Evolutionary conservation across 441 rosid genomes (phyloP).

Genomic region (Brassica balearica): DNA sequence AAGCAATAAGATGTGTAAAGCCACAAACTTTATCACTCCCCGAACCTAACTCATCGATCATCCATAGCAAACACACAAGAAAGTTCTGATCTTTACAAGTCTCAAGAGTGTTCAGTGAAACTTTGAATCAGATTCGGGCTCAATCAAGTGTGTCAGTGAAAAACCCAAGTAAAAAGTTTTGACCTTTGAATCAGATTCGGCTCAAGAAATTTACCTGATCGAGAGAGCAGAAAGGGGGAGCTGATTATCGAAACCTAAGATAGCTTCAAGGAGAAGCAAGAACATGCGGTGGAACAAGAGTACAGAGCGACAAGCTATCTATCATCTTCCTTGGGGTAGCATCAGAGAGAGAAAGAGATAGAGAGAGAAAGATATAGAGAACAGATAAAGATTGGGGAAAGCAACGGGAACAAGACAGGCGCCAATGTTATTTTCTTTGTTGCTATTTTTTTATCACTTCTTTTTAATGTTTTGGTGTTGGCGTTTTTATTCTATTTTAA

Average conservation of each 20-base stretch:
- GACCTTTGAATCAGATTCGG: slow-evolving; percentile 12
- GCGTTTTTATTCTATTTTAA: slow-evolving; percentile 6
- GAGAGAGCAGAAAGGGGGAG: background rate
- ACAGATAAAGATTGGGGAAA: slow-evolving; percentile 34
- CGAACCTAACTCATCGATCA: background rate
- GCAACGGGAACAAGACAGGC: slow-evolving; percentile 48
- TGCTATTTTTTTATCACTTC: slow-evolving; percentile 14
- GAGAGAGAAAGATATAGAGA: background rate
- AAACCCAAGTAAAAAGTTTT: background rate
- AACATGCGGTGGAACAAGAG: slow-evolving; percentile 2
- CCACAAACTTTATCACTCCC: background rate
- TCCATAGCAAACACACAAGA: background rate
- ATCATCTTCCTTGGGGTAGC: slow-evolving; percentile 21
- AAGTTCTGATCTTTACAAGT: background rate
- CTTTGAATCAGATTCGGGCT: slow-evolving; percentile 12
- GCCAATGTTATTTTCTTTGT: slow-evolving; percentile 30
- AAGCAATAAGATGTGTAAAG: slow-evolving; percentile 14
- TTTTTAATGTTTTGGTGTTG: background rate
- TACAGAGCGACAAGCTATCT: background rate
- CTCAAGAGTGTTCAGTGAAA: background rate
- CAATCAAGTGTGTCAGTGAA: slow-evolving; percentile 1
- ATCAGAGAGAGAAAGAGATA: slow-evolving; percentile 24
- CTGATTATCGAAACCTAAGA: slow-evolving; percentile 3
- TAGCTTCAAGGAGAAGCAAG: slow-evolving; percentile 32
- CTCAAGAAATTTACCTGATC: slow-evolving; percentile 39